Conservation (phyloP, 2,329 filamentous ascomycete genomes). For the Dactylellina leptospora region DNA sequence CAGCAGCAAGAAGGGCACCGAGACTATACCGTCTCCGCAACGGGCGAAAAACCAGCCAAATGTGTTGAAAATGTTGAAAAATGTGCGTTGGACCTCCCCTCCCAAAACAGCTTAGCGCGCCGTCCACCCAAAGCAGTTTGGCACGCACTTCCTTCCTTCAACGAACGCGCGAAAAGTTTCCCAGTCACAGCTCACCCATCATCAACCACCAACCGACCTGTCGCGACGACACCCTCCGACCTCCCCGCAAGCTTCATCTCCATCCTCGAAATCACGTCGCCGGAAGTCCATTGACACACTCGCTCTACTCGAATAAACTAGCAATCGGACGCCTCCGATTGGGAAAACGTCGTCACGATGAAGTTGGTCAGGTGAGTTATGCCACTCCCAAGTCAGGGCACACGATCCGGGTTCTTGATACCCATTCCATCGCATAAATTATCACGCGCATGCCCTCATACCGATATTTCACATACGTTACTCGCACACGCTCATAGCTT, state of each 20-base stretch:
- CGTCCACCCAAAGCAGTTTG: constrained; percentile 7
- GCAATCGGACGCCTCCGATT: constrained; percentile 35
- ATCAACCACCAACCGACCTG: constrained; percentile 11
- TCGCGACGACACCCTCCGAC: constrained; percentile 13
- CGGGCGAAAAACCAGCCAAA: no score
- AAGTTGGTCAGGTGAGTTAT: constrained; percentile 91
- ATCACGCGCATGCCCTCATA: no score
- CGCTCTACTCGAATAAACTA: not conserved
- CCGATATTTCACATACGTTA: no score
- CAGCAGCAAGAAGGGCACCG: no score
- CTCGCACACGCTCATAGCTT: no score
- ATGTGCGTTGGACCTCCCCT: not conserved
- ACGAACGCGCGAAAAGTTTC: constrained; percentile 50
- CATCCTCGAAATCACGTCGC: constrained; percentile 17
- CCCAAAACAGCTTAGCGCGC: constrained; percentile 11
- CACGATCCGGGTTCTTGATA: no score
- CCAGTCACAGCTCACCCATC: constrained; percentile 37
- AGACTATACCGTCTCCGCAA: no score
- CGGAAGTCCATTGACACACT: constrained; percentile 7
- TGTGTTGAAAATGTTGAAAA: constrained; percentile 43
- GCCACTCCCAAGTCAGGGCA: no score
- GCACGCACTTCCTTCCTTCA: not conserved
- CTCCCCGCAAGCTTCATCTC: not conserved
- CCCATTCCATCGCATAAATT: no score
- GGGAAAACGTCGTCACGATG: constrained; percentile 69